Base-by-base conservation (phyloP, 805 yeast species). In the Nematodospora valgi region DNA sequence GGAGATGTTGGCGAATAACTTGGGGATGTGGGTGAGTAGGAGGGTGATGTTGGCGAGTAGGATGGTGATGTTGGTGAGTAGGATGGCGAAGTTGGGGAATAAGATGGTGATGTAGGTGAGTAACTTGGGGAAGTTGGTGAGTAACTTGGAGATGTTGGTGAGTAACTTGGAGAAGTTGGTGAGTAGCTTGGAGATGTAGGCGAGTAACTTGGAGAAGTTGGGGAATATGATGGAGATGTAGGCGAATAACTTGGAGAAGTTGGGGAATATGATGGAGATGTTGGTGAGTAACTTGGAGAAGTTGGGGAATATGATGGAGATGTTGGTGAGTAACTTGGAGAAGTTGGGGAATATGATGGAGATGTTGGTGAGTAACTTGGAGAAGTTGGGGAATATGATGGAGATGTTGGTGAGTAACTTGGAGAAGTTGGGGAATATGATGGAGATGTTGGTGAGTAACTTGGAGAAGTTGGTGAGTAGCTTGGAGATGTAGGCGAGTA, bases 121-220 rank as follows among this genome's bases (percentile, higher is more conserved):
- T 81, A 82, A 5, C 73, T 61, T 44, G 95, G 94, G 1, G 87
- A 78, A 0, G 93, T 84, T 33, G 94, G 94, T 3, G 81, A 71
- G 56, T 86, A 88, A 7, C 70, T 54, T 49, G 95, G 95, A 0
- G 89, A 80, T 0, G 95, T 84, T 43, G 95, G 94, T 0, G 83
- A 73, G 51, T 81, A 82, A 11, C 62, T 48, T 42, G 89, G 88
- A 4, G 80, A 72, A 0, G 87, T 79, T 37, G 95, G 94, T 1
- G 82, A 72, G 53, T 85, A 86, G 4, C 72, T 54, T 48, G 95
- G 91, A 1, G 86, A 77, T 0, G 95, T 82, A 34, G 96, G 95
- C 1, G 80, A 70, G 57, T 87, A 85, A 1, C 70, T 55, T 43
- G 94, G 93, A 2, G 82, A 68, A 10, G 65, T 58, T 23, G 74